phyloP scores from a whole-genome alignment of 2,329 filamentous ascomycete species.

The Fusarium sp. region DNA sequence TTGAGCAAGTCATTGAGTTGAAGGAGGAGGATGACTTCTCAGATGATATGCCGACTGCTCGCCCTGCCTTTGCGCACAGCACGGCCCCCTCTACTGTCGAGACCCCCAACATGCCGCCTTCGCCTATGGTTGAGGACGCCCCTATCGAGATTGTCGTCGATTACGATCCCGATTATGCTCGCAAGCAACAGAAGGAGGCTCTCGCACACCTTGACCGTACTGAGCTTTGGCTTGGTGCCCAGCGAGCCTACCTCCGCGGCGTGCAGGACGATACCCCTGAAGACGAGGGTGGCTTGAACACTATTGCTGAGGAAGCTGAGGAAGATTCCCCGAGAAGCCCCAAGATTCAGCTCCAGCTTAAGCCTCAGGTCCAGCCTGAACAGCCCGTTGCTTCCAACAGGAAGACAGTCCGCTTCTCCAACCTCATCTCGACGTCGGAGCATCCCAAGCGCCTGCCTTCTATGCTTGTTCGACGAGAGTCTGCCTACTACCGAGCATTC shows the following conservation, averaged over 20 bases:
- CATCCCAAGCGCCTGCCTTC: conserved; percentile 64
- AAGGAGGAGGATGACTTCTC: conserved; percentile 59
- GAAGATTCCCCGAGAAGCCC: conserved; percentile 44
- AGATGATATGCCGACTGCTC: conserved; percentile 76
- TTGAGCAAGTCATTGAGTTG: conserved; percentile 77
- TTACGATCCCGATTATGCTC: conserved; percentile 80
- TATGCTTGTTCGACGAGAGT: conserved; percentile 70
- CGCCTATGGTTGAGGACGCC: conserved; percentile 65
- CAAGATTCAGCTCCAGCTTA: conserved; percentile 43
- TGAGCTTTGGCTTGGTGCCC: conserved; percentile 85
- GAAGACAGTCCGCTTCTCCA: conserved; percentile 82
- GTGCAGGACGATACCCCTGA: conserved; percentile 63
- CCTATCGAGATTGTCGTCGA: conserved; percentile 75
- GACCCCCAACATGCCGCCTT: conserved; percentile 49
- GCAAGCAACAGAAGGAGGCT: conserved; percentile 77
- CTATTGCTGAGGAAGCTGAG: conserved; percentile 51
- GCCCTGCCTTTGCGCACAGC: conserved; percentile 55
- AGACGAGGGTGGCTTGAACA: conserved; percentile 51
- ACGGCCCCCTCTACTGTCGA: conserved; percentile 49
- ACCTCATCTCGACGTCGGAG: conserved; percentile 59
- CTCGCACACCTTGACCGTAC: conserved; percentile 86
- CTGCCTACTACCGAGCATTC: conserved; percentile 90
- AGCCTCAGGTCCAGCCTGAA: conserved; percentile 30
- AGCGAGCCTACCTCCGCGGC: conserved; percentile 80
- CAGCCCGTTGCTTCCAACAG: conserved; percentile 58